phyloP scores from a whole-genome alignment of 129 eudicot species.

The Oenanthe sinensis region DNA sequence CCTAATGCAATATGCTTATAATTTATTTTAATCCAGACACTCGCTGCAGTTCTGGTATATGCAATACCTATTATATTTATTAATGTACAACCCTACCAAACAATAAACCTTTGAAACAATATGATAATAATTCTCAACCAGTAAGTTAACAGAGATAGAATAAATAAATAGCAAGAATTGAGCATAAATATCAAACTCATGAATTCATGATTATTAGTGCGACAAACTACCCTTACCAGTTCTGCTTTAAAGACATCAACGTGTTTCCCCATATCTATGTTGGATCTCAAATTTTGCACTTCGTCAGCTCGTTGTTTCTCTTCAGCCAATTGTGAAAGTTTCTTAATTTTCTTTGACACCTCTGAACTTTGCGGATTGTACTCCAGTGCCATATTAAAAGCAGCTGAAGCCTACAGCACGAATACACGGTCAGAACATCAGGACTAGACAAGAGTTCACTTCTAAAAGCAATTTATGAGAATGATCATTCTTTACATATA shows the following conservation, averaged over 20 bases:
- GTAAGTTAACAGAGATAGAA: background rate
- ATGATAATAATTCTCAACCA: background rate
- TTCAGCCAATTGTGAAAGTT: slow-evolving; percentile 54
- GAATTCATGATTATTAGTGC: too few relatives aligned
- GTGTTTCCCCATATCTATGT: slow-evolving; percentile 76
- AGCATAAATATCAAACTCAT: background rate
- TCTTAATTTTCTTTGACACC: slow-evolving; percentile 90
- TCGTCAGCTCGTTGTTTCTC: slow-evolving; percentile 75
- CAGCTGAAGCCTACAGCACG: slow-evolving; percentile 69
- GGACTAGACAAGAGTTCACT: background rate
- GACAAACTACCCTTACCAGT: slow-evolving; percentile 36
- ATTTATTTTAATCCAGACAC: background rate
- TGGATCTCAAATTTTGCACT: slow-evolving; percentile 67
- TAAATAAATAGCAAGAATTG: background rate
- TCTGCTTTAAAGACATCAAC: slow-evolving; percentile 60
- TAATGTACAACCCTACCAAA: background rate
- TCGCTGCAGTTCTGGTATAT: background rate
- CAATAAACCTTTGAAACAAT: background rate
- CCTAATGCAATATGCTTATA: background rate
- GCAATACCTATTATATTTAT: background rate
- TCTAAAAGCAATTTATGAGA: slow-evolving; percentile 2
- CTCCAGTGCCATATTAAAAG: slow-evolving; percentile 61
- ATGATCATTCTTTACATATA: slow-evolving; percentile 20
- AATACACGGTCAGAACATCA: slow-evolving; percentile 14
- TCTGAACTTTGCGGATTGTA: slow-evolving; percentile 85